These are phyloP conservation scores for Phytophthora pinifolia DNA, from an alignment of 352 stramenopile genomes.

Conservation along the genomic window DNA sequence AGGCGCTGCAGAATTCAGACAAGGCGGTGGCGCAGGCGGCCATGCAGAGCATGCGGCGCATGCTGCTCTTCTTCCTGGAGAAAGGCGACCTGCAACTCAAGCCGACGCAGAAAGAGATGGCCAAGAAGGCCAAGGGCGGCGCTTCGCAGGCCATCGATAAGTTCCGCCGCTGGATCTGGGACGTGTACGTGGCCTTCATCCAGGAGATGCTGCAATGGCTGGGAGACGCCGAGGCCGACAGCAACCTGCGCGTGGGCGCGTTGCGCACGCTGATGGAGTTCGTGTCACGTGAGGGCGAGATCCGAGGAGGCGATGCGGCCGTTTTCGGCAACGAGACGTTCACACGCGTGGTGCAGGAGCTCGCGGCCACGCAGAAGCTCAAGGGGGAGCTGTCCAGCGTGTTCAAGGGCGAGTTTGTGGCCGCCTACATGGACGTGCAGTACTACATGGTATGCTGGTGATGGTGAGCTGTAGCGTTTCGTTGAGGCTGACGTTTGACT, in stretches of 20 bases:
- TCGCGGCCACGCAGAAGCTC: slow-evolving; percentile 64
- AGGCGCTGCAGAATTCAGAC: slow-evolving; percentile 69
- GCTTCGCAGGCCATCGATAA: slow-evolving; percentile 59
- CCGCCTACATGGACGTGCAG: slow-evolving; percentile 83
- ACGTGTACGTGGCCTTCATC: slow-evolving; percentile 77
- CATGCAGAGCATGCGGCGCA: slow-evolving; percentile 77
- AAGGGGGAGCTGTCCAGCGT: slow-evolving; percentile 82
- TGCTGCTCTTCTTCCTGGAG: slow-evolving; percentile 84
- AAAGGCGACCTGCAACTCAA: slow-evolving; percentile 66
- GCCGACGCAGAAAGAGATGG: slow-evolving; percentile 27
- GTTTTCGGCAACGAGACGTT: slow-evolving; percentile 88
- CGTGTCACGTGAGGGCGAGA: slow-evolving; percentile 70
- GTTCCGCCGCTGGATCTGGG: slow-evolving; percentile 86
- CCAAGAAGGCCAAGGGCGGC: slow-evolving; percentile 44
- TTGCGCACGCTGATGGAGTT: slow-evolving; percentile 91
- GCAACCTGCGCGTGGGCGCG: slow-evolving; percentile 71
- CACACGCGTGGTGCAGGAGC: slow-evolving; percentile 67
- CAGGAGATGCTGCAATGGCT: slow-evolving; percentile 85
- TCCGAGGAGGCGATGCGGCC: slow-evolving; percentile 24
- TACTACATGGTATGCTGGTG: slow-evolving; percentile 72
- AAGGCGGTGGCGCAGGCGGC: slow-evolving; percentile 71
- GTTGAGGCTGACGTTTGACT: slow-evolving; percentile 6
- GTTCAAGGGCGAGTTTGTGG: slow-evolving; percentile 87
- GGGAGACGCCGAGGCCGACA: slow-evolving; percentile 44
- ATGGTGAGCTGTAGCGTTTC: no score